Evolutionary conservation across 2,329 filamentous ascomycete genomes (phyloP), one percentile per base, ranked within the genome.

Genomic region (Aspergillus sp.): DNA sequence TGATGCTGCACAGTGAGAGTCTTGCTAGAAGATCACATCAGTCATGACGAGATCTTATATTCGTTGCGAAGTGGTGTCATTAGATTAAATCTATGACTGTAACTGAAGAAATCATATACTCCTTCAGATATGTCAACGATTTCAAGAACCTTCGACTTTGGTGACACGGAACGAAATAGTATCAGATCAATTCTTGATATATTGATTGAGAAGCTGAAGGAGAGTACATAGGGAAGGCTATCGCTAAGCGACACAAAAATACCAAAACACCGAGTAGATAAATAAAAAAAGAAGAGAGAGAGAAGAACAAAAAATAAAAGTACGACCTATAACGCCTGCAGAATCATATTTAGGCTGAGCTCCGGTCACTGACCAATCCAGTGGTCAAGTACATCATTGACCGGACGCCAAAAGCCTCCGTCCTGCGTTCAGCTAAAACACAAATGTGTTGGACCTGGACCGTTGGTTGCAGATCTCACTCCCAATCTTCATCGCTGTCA

Each of bases 401-500:
- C 40, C 40, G 29, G 40, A 30, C 2, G 19, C 19, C 19, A 19
- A 19, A 19, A 19, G 19, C 19, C 19, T 19, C 19, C 19, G 19
- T 19, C 19, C 19, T 19, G 19, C 19, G 19, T 19, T 19, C 19
- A 19, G 19, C 19, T 19, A 19, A 19, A 19, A 19, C 19, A 19
- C 19, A 19, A 19, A 19, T 19, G 19, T 19, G 19, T 19, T 19
- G 19, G 19, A 19, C 19, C 19, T 19, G 19, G 19, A 19, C 19
- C 19, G 19, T 19, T 19, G 30, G 30, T 32, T 5, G 33, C n/a
- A 34, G 1, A 47, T 35, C 46, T 67, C 75, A 88, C 69, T 89
- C 85, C 83, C 85, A 89, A 61, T 89, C 86, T 57, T 86, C 86
- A 48, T 87, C 83, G 54, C 80, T 84, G 52, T 86, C 81, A 45